Evolutionary conservation across 1,139 yeast genomes (phyloP).

Genomic region (Protomyces inouyei): DNA sequence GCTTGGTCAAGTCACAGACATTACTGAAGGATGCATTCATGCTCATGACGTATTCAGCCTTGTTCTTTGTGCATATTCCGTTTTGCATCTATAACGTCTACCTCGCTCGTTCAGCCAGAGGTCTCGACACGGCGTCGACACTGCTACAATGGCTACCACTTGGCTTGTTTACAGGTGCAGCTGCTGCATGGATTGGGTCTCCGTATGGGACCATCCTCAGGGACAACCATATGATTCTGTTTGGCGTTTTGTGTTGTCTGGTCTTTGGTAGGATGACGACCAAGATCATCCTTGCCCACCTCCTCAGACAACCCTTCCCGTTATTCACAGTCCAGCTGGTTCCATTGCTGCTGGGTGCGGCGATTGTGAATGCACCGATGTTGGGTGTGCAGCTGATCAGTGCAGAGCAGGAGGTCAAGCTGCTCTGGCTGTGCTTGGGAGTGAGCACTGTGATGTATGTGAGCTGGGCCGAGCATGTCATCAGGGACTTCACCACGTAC

Average conservation of each 20-base stretch:
- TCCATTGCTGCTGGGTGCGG: conserved; percentile 40
- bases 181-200: conserved; percentile 41
- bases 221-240: conserved; percentile 52
- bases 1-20: neutral
- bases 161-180: conserved; percentile 35
- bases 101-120: conserved; percentile 42
- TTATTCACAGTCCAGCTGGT: conserved; percentile 40
- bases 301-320: conserved; percentile 67
- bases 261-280: conserved; percentile 62
- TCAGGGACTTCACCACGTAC: conserved; percentile 40
- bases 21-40: conserved; percentile 1
- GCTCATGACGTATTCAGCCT: conserved; percentile 3
- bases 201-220: conserved; percentile 41
- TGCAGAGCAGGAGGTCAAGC: conserved; percentile 36
- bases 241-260: conserved; percentile 59
- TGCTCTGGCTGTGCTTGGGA: conserved; percentile 38
- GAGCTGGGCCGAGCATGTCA: conserved; percentile 40
- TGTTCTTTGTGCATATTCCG: conserved; percentile 39
- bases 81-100: conserved; percentile 22
- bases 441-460: conserved; percentile 39
- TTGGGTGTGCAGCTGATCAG: conserved; percentile 3
- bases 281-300: conserved; percentile 58
- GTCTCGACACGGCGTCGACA: conserved; percentile 39
- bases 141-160: conserved; percentile 39
- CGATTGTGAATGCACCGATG: conserved; percentile 36